Conservation (phyloP, 2,329 filamentous ascomycete species). For the Escovopsis sp. region DNA sequence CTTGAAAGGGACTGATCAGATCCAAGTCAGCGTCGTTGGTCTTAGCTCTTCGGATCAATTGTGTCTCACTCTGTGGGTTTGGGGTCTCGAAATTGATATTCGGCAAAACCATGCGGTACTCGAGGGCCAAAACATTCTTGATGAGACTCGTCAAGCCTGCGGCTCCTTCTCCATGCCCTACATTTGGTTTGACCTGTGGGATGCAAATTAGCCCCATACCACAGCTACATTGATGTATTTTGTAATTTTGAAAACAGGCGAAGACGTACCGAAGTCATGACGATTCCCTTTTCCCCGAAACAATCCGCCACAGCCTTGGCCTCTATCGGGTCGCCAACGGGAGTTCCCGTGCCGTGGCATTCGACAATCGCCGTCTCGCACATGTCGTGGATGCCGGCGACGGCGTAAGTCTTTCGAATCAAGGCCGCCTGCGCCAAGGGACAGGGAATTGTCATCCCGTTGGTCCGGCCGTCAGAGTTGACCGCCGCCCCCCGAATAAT, state of each 20-base stretch:
- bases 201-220: no score
- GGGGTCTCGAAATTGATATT: conserved; percentile 11
- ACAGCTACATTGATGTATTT: no score
- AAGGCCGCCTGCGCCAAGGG: conserved; percentile 14
- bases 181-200: conserved; percentile 16
- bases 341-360: conserved; percentile 21
- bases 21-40: neutral
- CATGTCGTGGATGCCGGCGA: conserved; percentile 7
- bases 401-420: conserved; percentile 17
- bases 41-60: neutral
- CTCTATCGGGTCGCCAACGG: conserved; percentile 25
- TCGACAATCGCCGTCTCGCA: conserved; percentile 9
- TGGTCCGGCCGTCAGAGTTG: conserved; percentile 25
- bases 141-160: conserved; percentile 16
- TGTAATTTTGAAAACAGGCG: no score
- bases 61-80: neutral
- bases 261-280: conserved; percentile 11
- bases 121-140: conserved; percentile 17
- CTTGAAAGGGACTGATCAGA: conserved; percentile 9
- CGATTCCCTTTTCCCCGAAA: conserved; percentile 11
- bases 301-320: conserved; percentile 17
- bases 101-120: conserved; percentile 13
- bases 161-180: conserved; percentile 18
- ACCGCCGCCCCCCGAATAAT: conserved; percentile 17
- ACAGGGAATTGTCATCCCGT: conserved; percentile 27